Percentiles rank a stretch among this genome's conserved stretches.
phyloP scores from a whole-genome alignment of 306 rosid species.

The Casuarina equisetifolia region DNA sequence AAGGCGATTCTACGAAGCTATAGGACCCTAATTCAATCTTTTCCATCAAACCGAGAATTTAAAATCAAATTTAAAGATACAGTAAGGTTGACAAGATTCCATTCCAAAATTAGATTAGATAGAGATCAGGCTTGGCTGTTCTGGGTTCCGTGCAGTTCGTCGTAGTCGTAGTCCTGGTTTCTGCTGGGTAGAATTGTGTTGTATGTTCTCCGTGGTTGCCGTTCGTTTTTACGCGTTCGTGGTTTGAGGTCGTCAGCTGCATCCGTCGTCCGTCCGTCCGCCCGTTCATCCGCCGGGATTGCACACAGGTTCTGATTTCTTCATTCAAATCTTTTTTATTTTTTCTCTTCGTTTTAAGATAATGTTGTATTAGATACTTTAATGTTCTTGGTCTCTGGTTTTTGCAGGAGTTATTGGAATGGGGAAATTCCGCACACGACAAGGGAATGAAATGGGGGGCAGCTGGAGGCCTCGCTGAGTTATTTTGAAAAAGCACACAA shows the following conservation, averaged over 20 bases:
- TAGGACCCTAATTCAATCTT: constrained; percentile 33
- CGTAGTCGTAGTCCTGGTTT: too few species aligned
- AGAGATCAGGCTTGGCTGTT: not conserved
- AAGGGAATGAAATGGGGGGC: not conserved
- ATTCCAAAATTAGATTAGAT: not conserved
- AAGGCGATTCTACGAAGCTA: constrained; percentile 42
- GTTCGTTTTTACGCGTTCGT: constrained; percentile 1
- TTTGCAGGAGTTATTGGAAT: not conserved
- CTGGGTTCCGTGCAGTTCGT: not conserved
- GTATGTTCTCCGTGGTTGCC: not conserved
- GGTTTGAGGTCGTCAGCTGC: not conserved
- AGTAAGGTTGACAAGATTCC: not conserved
- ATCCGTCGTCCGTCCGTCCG: not conserved
- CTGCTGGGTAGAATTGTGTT: not conserved
- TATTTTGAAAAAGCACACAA: not conserved
- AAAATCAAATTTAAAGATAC: constrained; percentile 11
- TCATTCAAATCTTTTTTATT: not conserved
- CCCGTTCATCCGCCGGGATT: not conserved
- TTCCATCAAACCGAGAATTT: not conserved
- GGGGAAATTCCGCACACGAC: not conserved
- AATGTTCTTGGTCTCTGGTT: not conserved
- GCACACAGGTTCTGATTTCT: not conserved
- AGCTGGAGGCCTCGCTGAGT: not conserved
- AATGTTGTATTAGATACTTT: not conserved
- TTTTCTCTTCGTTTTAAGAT: not conserved